Percentiles rank a stretch among this genome's conserved stretches.
phyloP scores from a whole-genome alignment of 2,329 filamentous ascomycete genomes.

The Epichloe elymi region DNA sequence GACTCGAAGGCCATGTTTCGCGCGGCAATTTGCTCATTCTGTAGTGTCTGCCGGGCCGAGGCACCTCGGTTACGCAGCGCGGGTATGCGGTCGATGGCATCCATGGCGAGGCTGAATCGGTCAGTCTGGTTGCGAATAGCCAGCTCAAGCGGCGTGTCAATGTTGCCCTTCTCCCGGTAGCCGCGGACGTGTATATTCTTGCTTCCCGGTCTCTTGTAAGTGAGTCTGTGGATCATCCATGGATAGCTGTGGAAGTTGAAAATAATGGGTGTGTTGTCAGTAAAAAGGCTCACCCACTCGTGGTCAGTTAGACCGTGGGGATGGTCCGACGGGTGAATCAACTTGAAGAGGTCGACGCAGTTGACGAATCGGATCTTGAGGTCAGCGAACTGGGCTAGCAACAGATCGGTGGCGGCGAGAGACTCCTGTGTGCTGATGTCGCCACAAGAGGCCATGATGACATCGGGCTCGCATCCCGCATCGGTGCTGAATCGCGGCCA shows the following conservation, averaged over 20 bases:
- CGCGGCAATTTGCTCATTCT: constrained; percentile 51
- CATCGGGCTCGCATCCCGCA: constrained; percentile 51
- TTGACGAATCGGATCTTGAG: constrained; percentile 71
- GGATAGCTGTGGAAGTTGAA: constrained; percentile 83
- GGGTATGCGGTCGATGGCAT: constrained; percentile 57
- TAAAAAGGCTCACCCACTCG: constrained; percentile 61
- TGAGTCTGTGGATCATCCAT: constrained; percentile 64
- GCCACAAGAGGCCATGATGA: constrained; percentile 65
- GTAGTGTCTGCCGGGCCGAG: constrained; percentile 47
- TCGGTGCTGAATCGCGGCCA: constrained; percentile 69
- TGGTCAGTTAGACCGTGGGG: constrained; percentile 56
- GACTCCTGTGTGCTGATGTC: constrained; percentile 64
- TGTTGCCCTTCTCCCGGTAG: constrained; percentile 75
- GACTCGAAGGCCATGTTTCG: constrained; percentile 53
- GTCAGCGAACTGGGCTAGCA: constrained; percentile 57
- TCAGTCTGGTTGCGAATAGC: constrained; percentile 69
- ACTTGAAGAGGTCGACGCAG: constrained; percentile 68
- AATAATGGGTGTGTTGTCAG: constrained; percentile 55
- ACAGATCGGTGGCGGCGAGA: constrained; percentile 59
- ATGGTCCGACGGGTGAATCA: constrained; percentile 57
- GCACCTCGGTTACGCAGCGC: constrained; percentile 50
- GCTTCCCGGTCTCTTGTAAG: constrained; percentile 60
- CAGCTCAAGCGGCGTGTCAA: constrained; percentile 67
- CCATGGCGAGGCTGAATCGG: constrained; percentile 63
- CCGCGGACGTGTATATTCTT: constrained; percentile 60